Evolutionary conservation across 768 basidiomycete species (phyloP).

Genomic region (Gymnopilus junonius): DNA sequence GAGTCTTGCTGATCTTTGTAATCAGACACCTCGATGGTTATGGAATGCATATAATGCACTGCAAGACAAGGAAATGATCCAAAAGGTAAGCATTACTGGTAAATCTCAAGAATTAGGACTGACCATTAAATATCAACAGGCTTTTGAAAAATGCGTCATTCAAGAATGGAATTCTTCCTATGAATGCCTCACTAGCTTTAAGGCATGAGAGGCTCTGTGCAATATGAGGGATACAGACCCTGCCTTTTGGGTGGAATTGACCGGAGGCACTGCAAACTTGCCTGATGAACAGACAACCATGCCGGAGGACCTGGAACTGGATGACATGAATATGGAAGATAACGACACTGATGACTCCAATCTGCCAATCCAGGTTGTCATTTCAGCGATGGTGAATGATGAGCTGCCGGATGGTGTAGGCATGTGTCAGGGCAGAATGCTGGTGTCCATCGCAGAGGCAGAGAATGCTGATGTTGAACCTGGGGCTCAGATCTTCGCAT

Average conservation of each 20-base stretch:
- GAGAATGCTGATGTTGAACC: not conserved
- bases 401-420: not conserved
- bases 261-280: not conserved
- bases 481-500: no score
- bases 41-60: constrained; percentile 30
- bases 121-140: no score
- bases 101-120: no score
- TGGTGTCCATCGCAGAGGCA: not conserved
- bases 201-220: constrained; percentile 15
- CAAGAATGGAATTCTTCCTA: constrained; percentile 28
- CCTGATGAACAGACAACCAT: no score
- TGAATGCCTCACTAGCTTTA: constrained; percentile 24
- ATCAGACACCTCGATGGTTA: constrained; percentile 35
- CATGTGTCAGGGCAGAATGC: not conserved
- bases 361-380: not conserved
- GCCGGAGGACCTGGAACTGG: no score
- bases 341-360: not conserved
- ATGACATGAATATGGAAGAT: no score
- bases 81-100: constrained; percentile 33
- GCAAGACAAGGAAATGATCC: constrained; percentile 29
- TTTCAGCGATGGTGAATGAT: not conserved
- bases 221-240: constrained; percentile 19
- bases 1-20: constrained; percentile 19
- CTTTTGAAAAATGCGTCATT: no score
- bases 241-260: constrained; percentile 20